Percentiles rank a stretch among this genome's conserved stretches.
These are phyloP conservation scores for Dictyostelium brefeldianum DNA, from an alignment of 78 protist genomes.

Conservation along the genomic window DNA sequence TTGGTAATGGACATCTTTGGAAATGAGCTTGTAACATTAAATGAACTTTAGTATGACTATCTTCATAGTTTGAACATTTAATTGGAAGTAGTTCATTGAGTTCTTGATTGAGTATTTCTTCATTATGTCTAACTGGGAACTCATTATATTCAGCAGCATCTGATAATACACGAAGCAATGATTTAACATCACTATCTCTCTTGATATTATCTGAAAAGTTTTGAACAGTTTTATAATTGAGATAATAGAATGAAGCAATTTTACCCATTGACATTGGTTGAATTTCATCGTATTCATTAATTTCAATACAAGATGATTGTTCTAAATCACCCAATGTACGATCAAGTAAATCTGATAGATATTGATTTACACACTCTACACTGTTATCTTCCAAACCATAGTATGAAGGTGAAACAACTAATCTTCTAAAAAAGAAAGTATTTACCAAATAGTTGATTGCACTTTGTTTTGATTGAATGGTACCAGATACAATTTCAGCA, in stretches of 20 bases:
- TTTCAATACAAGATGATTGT: conserved; percentile 23
- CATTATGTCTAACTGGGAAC: conserved; percentile 99
- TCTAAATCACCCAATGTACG: conserved; percentile 77
- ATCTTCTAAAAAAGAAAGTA: conserved; percentile 98
- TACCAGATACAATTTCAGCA: conserved; percentile 84
- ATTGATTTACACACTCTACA: conserved; percentile 42
- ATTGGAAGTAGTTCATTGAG: conserved; percentile 86
- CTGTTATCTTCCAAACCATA: conserved; percentile 91
- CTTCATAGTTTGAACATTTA: conserved; percentile 61
- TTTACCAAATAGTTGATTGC: conserved; percentile 97
- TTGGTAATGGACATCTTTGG: conserved; percentile 89
- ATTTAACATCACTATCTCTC: conserved; percentile 32
- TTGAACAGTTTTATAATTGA: conserved; percentile 90
- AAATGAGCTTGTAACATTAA: conserved; percentile 97
- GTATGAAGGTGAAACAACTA: conserved; percentile 96
- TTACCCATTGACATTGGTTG: conserved; percentile 90
- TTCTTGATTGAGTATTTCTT: conserved; percentile 95
- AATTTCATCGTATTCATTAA: conserved; percentile 60
- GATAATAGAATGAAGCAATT: conserved; percentile 98
- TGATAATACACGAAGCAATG: conserved; percentile 77
- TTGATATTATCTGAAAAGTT: conserved; percentile 70
- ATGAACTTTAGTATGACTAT: conserved; percentile 94
- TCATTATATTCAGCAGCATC: conserved; percentile 91
- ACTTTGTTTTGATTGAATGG: conserved; percentile 85
- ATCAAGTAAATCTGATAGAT: conserved; percentile 89